These are phyloP conservation scores for Rubroboletus pulcherrimus DNA, from an alignment of 768 basidiomycete genomes.

Conservation along the genomic window DNA sequence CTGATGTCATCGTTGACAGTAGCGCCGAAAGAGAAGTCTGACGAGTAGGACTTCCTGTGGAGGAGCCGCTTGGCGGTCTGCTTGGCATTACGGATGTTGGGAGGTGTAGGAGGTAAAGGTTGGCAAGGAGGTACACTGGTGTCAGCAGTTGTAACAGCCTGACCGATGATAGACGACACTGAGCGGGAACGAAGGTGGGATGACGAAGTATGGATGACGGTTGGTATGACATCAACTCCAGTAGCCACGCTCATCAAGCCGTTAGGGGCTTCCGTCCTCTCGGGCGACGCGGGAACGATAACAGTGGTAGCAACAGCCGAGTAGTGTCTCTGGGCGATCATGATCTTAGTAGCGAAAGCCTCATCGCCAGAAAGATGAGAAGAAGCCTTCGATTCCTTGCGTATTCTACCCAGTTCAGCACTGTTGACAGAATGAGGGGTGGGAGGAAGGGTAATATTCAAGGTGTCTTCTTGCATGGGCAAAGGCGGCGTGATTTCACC, in stretches of 20 bases:
- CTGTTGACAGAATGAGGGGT: slow-evolving; percentile 56
- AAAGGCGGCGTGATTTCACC: slow-evolving; percentile 53
- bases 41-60: slow-evolving; percentile 63
- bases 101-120: slow-evolving; percentile 74
- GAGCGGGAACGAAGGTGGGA: slow-evolving; percentile 63
- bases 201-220: slow-evolving; percentile 20
- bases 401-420: slow-evolving; percentile 52
- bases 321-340: slow-evolving; percentile 72
- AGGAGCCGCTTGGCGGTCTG: slow-evolving; percentile 43
- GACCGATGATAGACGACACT: slow-evolving; percentile 45
- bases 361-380: slow-evolving; percentile 49
- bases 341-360: slow-evolving; percentile 50
- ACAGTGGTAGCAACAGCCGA: slow-evolving; percentile 67
- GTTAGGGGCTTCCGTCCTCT: slow-evolving; percentile 24
- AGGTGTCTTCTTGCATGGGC: slow-evolving; percentile 53
- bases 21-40: slow-evolving; percentile 58
- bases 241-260: slow-evolving; percentile 30
- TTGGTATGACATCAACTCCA: slow-evolving; percentile 27
- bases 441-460: slow-evolving; percentile 41
- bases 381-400: slow-evolving; percentile 52
- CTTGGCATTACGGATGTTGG: slow-evolving; percentile 55
- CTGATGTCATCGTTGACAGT: slow-evolving; percentile 49
- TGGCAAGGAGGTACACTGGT: slow-evolving; percentile 55
- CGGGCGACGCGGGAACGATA: slow-evolving; percentile 48
- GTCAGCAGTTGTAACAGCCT: slow-evolving; percentile 27